Percentiles rank a stretch among this genome's conserved stretches.
phyloP scores from a whole-genome alignment of 495 filamentous ascomycete genomes.

The Recurvomyces mirabilis region DNA sequence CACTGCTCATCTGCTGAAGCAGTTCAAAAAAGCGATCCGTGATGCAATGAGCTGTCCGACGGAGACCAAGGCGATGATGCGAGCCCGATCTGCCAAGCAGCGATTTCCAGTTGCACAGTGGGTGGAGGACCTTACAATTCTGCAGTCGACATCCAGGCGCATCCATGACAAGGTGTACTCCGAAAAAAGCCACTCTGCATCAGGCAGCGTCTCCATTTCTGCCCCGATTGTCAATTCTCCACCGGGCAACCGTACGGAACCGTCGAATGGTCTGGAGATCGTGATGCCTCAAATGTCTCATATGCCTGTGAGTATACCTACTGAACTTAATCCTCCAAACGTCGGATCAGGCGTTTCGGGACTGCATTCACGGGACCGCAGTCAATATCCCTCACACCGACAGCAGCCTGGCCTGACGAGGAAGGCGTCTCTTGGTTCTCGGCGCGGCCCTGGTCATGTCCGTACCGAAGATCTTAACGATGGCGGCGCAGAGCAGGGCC shows the following conservation, averaged over 20 bases:
- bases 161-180: constrained; percentile 16
- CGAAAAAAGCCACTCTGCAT: constrained; percentile 4
- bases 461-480: no score
- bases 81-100: constrained; percentile 62
- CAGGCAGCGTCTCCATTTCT: no score
- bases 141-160: constrained; percentile 30
- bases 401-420: no score
- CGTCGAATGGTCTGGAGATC: no score
- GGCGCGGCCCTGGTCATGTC: no score
- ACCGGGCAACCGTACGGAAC: no score
- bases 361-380: no score
- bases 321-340: background rate
- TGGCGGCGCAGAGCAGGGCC: no score
- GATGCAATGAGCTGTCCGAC: constrained; percentile 52
- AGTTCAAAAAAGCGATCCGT: constrained; percentile 59
- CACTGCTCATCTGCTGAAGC: constrained; percentile 56
- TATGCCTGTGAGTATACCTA: constrained; percentile 12
- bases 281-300: constrained; percentile 17
- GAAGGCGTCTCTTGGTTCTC: no score
- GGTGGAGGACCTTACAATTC: constrained; percentile 31
- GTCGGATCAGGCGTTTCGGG: no score
- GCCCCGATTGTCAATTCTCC: no score
- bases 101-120: constrained; percentile 53
- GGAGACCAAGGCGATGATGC: constrained; percentile 53
- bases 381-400: no score